Conservation (phyloP, 163 green algal genomes). For the Scenedesmus sp. region DNA sequence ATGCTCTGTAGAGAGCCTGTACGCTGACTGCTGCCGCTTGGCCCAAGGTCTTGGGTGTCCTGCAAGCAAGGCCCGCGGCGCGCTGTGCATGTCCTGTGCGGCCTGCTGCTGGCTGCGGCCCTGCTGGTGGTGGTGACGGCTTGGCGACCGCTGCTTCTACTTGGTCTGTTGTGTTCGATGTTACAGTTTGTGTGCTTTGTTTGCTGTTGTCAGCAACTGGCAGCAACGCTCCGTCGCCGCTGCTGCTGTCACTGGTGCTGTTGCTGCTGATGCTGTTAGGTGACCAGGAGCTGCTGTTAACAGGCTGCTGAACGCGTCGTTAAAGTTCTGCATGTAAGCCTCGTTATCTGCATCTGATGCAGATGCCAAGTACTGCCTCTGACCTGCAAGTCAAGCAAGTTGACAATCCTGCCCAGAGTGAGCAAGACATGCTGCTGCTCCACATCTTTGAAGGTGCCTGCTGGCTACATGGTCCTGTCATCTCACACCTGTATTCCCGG, state of each 20-base stretch:
- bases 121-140: not conserved
- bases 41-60: not conserved
- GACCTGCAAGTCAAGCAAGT: not conserved
- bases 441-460: not conserved
- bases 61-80: not conserved
- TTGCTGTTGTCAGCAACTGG: not conserved
- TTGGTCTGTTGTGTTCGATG: not conserved
- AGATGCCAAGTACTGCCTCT: not conserved
- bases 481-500: not conserved
- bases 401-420: not conserved
- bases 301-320: slow-evolving; percentile 23
- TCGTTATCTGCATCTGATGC: slow-evolving; percentile 49
- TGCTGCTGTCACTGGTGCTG: slow-evolving; percentile 11
- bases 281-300: not conserved
- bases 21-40: not conserved
- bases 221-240: too few relatives aligned
- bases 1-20: not conserved
- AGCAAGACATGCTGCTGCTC: not conserved
- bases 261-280: not conserved
- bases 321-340: slow-evolving; percentile 32
- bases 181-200: not conserved
- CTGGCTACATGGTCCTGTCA: not conserved
- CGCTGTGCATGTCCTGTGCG: not conserved
- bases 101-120: not conserved
- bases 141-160: not conserved